Percentiles rank a stretch among this genome's conserved stretches.
Conservation (phyloP, 1,284 basidiomycete species). For the Fomitiporia mediterranea region DNA sequence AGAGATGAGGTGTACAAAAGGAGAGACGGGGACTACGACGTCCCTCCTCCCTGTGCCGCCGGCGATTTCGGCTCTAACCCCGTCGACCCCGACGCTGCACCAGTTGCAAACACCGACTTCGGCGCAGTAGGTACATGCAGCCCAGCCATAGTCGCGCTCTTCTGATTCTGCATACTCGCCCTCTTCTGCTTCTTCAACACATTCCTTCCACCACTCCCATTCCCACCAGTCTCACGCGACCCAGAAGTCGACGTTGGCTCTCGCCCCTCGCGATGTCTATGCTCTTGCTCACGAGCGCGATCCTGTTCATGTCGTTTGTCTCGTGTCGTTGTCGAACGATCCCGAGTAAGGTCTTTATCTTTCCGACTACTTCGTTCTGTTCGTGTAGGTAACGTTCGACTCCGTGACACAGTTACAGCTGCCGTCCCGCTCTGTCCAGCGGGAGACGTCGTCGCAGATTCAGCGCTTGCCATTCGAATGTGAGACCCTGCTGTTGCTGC, state of each 20-base stretch:
- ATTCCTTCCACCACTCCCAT: conserved; percentile 1
- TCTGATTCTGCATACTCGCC: conserved; percentile 17
- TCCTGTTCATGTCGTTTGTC: background rate
- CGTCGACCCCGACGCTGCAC: background rate
- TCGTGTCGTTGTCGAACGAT: conserved; percentile 2
- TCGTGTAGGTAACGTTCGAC: conserved; percentile 54
- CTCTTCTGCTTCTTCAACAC: conserved; percentile 20
- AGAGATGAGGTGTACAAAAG: background rate
- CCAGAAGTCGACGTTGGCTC: background rate
- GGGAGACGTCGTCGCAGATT: background rate
- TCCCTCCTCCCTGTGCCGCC: background rate
- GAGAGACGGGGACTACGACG: conserved; percentile 9
- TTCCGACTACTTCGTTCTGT: conserved; percentile 22
- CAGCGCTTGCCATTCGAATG: conserved; percentile 11
- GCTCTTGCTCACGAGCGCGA: conserved; percentile 5
- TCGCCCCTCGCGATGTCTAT: background rate
- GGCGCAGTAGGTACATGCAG: background rate
- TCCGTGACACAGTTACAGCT: conserved; percentile 45
- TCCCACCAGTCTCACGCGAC: background rate
- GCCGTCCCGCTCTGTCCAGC: conserved; percentile 23
- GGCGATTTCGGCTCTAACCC: background rate
- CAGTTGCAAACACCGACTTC: background rate
- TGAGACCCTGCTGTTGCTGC: background rate
- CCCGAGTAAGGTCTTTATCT: conserved; percentile 13
- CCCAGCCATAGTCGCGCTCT: background rate